phyloP scores from a whole-genome alignment of 2,329 filamentous ascomycete species.

The Neonectria faginata region DNA sequence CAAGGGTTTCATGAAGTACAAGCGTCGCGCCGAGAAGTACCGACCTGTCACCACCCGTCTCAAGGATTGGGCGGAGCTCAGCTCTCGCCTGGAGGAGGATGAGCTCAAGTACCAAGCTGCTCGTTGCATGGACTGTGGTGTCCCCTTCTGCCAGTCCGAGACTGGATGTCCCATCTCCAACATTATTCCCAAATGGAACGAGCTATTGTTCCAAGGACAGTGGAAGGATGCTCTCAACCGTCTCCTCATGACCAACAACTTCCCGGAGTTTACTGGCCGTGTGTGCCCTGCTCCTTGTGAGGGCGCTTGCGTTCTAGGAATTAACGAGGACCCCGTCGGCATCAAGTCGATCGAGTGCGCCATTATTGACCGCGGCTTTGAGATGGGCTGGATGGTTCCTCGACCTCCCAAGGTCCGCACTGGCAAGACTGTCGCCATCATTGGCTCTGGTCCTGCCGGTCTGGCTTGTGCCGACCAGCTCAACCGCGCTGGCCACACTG shows the following conservation, averaged over 20 bases:
- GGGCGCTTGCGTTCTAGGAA: constrained; percentile 93
- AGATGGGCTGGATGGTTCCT: constrained; percentile 98
- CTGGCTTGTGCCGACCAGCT: constrained; percentile 92
- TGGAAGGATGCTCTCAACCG: constrained; percentile 94
- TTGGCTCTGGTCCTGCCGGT: constrained; percentile 93
- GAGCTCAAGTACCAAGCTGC: constrained; percentile 97
- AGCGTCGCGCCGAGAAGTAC: constrained; percentile 93
- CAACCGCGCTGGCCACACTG: constrained; percentile 88
- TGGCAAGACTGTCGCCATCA: constrained; percentile 88
- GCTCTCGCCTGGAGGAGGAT: constrained; percentile 87
- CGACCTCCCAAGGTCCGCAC: constrained; percentile 81
- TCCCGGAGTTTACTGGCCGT: constrained; percentile 97
- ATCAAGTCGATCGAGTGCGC: constrained; percentile 99
- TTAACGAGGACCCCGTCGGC: constrained; percentile 96
- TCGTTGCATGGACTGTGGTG: constrained; percentile 98
- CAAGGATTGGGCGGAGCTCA: constrained; percentile 94
- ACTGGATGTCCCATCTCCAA: constrained; percentile 96
- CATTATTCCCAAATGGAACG: constrained; percentile 98
- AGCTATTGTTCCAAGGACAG: constrained; percentile 79
- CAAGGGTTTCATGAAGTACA: constrained; percentile 96
- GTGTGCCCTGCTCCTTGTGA: constrained; percentile 97
- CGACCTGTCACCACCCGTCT: constrained; percentile 84
- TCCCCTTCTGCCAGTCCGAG: constrained; percentile 97
- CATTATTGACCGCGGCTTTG: constrained; percentile 96
- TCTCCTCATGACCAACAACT: constrained; percentile 96